A percentile compares a stretch with the other conserved stretches of the same genome.
These are phyloP conservation scores for Colletotrichum sojae DNA, from an alignment of 2,329 filamentous ascomycete genomes.

Conservation along the genomic window DNA sequence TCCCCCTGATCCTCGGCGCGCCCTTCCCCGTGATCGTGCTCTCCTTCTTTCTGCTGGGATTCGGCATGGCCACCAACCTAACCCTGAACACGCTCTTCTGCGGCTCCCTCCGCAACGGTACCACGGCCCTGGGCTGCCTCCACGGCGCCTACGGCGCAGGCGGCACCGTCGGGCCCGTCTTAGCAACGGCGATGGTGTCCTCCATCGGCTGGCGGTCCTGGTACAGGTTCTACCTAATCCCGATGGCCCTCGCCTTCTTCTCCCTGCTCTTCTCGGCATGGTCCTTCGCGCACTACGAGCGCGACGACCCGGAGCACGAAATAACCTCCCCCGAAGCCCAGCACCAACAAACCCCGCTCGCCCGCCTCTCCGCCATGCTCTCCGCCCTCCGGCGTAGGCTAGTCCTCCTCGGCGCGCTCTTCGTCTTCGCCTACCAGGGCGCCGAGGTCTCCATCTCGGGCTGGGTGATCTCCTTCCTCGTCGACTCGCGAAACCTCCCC, in stretches of 20 bases:
- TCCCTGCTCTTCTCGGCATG: constrained; percentile 72
- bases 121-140: constrained; percentile 71
- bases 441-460: constrained; percentile 89
- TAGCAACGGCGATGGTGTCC: constrained; percentile 81
- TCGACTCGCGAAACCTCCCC: constrained; percentile 76
- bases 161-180: constrained; percentile 76
- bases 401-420: constrained; percentile 81
- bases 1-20: constrained; percentile 75
- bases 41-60: constrained; percentile 77
- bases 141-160: constrained; percentile 79
- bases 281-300: constrained; percentile 79
- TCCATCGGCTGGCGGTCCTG: constrained; percentile 67
- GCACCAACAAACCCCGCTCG: constrained; percentile 43
- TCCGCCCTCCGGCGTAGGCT: constrained; percentile 66
- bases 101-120: constrained; percentile 67
- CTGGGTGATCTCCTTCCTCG: constrained; percentile 90
- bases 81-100: constrained; percentile 73
- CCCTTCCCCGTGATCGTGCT: constrained; percentile 79
- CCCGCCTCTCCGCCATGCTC: constrained; percentile 59
- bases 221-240: constrained; percentile 82
- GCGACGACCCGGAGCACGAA: constrained; percentile 59
- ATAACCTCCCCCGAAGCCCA: not conserved
- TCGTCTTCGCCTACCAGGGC: constrained; percentile 90
- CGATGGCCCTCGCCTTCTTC: constrained; percentile 69
- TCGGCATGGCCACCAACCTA: constrained; percentile 69